Conservation (phyloP, 2,329 filamentous ascomycete species). For the Metarhizium rileyi region DNA sequence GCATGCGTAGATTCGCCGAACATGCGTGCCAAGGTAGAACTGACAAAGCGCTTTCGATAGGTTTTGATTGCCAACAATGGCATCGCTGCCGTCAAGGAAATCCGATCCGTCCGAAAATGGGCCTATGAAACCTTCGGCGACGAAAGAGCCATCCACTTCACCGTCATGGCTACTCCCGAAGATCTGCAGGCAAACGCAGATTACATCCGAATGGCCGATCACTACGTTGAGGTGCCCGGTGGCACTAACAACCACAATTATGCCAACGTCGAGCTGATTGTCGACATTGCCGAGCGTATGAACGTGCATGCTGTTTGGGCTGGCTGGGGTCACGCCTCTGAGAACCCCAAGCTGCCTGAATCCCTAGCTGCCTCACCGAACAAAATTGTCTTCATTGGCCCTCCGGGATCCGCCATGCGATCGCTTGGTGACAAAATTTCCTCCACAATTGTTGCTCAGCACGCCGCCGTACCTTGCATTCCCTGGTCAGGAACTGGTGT, state of each 20-base stretch:
- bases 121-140: conserved; percentile 99
- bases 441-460: conserved; percentile 96
- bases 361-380: conserved; percentile 91
- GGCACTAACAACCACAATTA: conserved; percentile 99
- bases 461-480: conserved; percentile 92
- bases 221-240: conserved; percentile 97
- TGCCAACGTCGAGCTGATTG: conserved; percentile 97
- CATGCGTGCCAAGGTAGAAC: not conserved
- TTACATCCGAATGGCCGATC: conserved; percentile 98
- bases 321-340: conserved; percentile 97
- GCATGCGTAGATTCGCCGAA: not conserved
- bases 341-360: conserved; percentile 96
- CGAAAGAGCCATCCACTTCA: conserved; percentile 97
- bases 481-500: conserved; percentile 98
- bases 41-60: conserved; percentile 33
- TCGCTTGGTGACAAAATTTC: conserved; percentile 99
- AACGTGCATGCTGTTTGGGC: conserved; percentile 98
- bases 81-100: conserved; percentile 99
- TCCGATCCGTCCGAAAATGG: conserved; percentile 99
- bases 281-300: conserved; percentile 97
- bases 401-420: conserved; percentile 95
- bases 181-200: conserved; percentile 96
- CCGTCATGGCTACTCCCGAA: conserved; percentile 98
- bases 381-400: conserved; percentile 98
- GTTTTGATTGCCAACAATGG: conserved; percentile 99